phyloP scores from a whole-genome alignment of 2,329 filamentous ascomycete genomes.

The Phialophora tarda region DNA sequence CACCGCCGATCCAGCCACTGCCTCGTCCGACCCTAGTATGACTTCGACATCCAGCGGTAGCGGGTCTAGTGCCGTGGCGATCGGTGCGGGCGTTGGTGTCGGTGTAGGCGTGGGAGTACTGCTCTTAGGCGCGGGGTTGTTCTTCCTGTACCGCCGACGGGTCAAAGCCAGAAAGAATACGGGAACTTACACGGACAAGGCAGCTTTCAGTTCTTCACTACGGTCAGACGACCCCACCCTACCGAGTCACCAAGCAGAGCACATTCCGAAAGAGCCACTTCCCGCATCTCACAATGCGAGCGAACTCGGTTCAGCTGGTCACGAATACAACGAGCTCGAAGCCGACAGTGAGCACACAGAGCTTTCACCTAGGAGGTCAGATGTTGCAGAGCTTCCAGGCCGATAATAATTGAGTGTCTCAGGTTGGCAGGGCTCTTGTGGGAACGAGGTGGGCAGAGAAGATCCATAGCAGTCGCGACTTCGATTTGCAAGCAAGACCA shows the following conservation, averaged over 20 bases:
- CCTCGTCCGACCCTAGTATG: not conserved
- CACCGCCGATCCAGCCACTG: not conserved
- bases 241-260: not conserved
- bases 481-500: not conserved
- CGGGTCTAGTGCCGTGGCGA: conserved; percentile 8
- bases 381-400: conserved; percentile 5
- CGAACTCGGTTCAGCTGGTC: conserved; percentile 8
- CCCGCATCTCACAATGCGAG: not conserved
- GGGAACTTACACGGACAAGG: not conserved
- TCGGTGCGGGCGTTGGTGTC: conserved; percentile 22
- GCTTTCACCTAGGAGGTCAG: not conserved
- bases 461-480: not conserved
- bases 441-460: not conserved
- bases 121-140: conserved; percentile 3
- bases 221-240: not conserved
- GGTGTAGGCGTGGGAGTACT: conserved; percentile 15
- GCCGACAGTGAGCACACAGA: not conserved
- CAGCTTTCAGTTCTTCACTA: not conserved
- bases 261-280: not conserved
- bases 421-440: not conserved
- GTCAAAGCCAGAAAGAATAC: not conserved
- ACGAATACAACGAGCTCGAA: conserved; percentile 7
- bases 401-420: not conserved
- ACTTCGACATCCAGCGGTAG: not conserved
- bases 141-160: conserved; percentile 1